Evolutionary conservation across 192 early-diverging fungal genomes (phyloP).

Genomic region (Endogone sp.): DNA sequence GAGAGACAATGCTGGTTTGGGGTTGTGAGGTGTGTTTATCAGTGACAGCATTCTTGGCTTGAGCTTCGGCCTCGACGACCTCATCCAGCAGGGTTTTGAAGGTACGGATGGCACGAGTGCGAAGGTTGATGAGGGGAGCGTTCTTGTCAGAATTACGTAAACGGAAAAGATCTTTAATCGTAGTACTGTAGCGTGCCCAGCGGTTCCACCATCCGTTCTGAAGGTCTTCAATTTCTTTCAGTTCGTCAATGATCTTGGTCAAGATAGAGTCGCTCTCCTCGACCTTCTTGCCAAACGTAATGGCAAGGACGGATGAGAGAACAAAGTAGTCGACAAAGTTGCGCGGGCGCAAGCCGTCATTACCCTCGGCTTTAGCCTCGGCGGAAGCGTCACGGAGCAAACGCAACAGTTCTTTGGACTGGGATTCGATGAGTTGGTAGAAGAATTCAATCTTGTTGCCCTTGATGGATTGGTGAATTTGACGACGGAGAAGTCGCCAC

Average conservation of each 20-base stretch:
- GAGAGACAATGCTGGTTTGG: not conserved
- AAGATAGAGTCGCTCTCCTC: conserved; percentile 4
- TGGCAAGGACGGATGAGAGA: not conserved
- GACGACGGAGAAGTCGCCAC: conserved; percentile 2
- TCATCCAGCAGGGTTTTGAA: conserved; percentile 1
- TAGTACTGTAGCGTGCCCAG: conserved; percentile 2
- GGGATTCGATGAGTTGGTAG: not conserved
- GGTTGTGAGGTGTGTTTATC: not conserved
- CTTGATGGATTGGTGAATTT: not conserved
- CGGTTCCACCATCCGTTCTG: conserved; percentile 6
- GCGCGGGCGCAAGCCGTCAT: not conserved
- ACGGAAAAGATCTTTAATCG: conserved; percentile 2
- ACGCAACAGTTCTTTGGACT: not conserved
- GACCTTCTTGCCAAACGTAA: conserved; percentile 1
- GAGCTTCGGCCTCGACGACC: not conserved
- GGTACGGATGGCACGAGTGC: not conserved
- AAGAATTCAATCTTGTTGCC: not conserved
- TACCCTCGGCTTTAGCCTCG: not conserved
- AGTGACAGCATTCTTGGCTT: not conserved
- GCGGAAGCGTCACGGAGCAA: not conserved
- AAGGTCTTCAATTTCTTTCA: conserved; percentile 7
- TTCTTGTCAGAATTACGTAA: not conserved
- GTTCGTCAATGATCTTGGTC: conserved; percentile 10
- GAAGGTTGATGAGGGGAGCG: not conserved
- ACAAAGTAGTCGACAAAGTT: not conserved